Evolutionary conservation across 208 protist genomes (phyloP).

Genomic region (Blastocrithidia nonstop): DNA sequence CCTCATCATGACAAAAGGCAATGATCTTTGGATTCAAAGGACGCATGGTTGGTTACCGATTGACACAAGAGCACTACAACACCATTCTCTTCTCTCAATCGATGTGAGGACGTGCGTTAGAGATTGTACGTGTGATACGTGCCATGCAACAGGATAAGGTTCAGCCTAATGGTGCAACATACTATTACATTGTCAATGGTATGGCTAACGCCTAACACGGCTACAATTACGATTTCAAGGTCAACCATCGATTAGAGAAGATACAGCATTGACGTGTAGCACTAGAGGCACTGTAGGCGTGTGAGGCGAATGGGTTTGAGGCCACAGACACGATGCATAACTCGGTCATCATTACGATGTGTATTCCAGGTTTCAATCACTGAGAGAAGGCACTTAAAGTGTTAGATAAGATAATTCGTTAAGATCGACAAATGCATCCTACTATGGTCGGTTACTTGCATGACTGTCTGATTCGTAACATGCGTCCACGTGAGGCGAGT

Average conservation of each 20-base stretch:
- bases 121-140: constrained; percentile 76
- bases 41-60: constrained; percentile 81
- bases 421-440: constrained; percentile 71
- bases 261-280: constrained; percentile 86
- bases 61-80: constrained; percentile 85
- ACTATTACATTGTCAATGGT: constrained; percentile 86
- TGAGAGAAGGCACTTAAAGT: constrained; percentile 54
- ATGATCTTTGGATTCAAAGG: constrained; percentile 83
- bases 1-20: constrained; percentile 81
- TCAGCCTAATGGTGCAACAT: constrained; percentile 76
- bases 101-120: constrained; percentile 79
- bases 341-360: constrained; percentile 75
- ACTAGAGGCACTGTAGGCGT: constrained; percentile 66
- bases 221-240: constrained; percentile 84
- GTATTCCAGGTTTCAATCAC: constrained; percentile 75
- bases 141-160: constrained; percentile 81
- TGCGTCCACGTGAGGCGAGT: constrained; percentile 65
- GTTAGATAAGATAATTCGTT: constrained; percentile 56
- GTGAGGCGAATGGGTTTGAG: constrained; percentile 82
- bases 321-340: constrained; percentile 87
- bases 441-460: constrained; percentile 77
- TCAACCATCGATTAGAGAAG: constrained; percentile 74
- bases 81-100: constrained; percentile 80
- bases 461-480: constrained; percentile 78
- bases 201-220: constrained; percentile 87